Evolutionary conservation across 495 filamentous ascomycete species (phyloP).

Genomic region (Acidomyces sp.): DNA sequence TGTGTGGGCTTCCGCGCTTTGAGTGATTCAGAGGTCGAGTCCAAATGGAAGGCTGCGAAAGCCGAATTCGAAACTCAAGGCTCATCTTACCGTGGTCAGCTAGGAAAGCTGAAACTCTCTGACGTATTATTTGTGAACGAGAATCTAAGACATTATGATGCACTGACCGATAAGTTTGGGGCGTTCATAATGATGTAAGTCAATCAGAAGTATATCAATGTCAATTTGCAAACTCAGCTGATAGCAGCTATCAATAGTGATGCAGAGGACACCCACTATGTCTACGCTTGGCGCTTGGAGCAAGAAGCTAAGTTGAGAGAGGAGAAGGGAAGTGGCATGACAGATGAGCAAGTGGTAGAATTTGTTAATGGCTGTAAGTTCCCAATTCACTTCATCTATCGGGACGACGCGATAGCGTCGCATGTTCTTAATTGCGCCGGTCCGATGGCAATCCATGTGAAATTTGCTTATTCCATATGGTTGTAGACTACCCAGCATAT

Average conservation of each 20-base stretch:
- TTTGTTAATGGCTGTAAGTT: slow-evolving; percentile 57
- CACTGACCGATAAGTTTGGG: slow-evolving; percentile 58
- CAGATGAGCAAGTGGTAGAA: slow-evolving; percentile 48
- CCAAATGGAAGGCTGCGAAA: slow-evolving; percentile 44
- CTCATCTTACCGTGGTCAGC: slow-evolving; percentile 31
- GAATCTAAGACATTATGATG: slow-evolving; percentile 54
- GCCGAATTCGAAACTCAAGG: slow-evolving; percentile 33
- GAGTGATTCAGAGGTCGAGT: slow-evolving; percentile 37
- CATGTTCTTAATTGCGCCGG: too few species aligned
- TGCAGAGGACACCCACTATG: slow-evolving; percentile 58
- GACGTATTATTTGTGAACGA: slow-evolving; percentile 64
- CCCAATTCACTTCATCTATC: slow-evolving; percentile 5
- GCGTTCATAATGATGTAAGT: slow-evolving; percentile 73
- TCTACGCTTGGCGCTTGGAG: slow-evolving; percentile 79
- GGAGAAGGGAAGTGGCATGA: slow-evolving; percentile 64
- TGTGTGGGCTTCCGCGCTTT: slow-evolving; percentile 72
- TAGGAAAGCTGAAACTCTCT: slow-evolving; percentile 49
- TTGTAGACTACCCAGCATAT: slow-evolving; percentile 49
- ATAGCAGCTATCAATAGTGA: slow-evolving; percentile 38
- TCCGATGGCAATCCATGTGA: too few species aligned
- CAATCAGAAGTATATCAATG: not conserved
- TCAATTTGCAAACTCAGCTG: not conserved
- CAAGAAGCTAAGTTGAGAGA: slow-evolving; percentile 60
- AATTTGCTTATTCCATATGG: too few species aligned
- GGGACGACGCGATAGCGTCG: too few species aligned